Base-by-base conservation (phyloP, 1,284 basidiomycete species). In the Apiotrichum sp. region DNA sequence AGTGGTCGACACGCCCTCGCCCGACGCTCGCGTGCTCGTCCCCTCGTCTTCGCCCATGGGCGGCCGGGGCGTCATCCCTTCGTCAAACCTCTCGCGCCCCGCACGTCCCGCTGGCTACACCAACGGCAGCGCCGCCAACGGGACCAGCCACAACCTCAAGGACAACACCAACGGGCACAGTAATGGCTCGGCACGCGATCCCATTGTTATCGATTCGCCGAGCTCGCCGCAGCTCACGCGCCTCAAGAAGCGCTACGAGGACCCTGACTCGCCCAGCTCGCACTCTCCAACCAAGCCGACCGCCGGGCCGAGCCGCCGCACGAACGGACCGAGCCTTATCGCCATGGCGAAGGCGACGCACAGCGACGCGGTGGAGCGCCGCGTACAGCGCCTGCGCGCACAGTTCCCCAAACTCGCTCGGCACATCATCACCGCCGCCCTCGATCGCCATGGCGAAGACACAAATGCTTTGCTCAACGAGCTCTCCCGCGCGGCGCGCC, bases 401-500 rank as follows among this genome's bases (percentile, higher is more conserved):
- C 65, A 67, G 53, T 68, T 67, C 50, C 62, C 53, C 5, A 50
- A 51, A 31, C 50, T 69, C 6, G 39, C 45, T 22, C 49, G 56
- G 5, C 47, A 50, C 4, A n/a, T 44, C 6, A 60, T 70, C 29
- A 14, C 50, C 6, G 46, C 56, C 9, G 45, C 62, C 3, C 46
- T 68, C 29, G 34, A 49, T 10, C 61, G 58, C 38, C 51, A 59
- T 29, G 45, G 44, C 11, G 54, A 50, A n/a, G 57, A 66, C 56
- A 44, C 50, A 6, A 56, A 61, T 7, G 48, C 50, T 3, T 52
- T 61, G 10, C 53, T 67, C 31, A 60, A 61, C 29, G 58, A 65
- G 42, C 60, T 67, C 32, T 29, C n/a, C 6, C 49, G 49, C 14
- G 33, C 35, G n/a, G 32, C 47, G 39, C 32, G 34, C 47, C 13